Evolutionary conservation across 2,329 filamentous ascomycete species (phyloP).

Genomic region (Boeremia lycopersici): DNA sequence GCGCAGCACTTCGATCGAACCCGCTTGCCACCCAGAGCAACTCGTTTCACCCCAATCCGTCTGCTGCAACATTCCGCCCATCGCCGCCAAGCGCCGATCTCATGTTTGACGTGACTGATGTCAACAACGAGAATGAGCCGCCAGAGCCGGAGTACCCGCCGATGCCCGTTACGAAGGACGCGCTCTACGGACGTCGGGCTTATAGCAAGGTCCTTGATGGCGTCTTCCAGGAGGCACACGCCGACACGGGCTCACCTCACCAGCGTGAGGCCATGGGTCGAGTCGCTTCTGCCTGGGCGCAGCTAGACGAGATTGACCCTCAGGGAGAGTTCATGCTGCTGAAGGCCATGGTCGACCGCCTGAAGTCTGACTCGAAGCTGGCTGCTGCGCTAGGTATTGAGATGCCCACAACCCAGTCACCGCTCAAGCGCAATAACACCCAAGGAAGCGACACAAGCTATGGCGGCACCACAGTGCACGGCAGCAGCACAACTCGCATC

Average conservation of each 20-base stretch:
- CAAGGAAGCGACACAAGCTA: slow-evolving; percentile 41
- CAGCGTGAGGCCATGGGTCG: slow-evolving; percentile 85
- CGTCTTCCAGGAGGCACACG: slow-evolving; percentile 81
- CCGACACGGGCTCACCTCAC: slow-evolving; percentile 71
- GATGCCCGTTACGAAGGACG: slow-evolving; percentile 71
- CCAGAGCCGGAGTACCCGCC: slow-evolving; percentile 58
- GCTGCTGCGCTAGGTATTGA: slow-evolving; percentile 51
- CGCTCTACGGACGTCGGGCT: slow-evolving; percentile 77
- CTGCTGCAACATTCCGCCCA: slow-evolving; percentile 46
- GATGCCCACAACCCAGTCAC: slow-evolving; percentile 34
- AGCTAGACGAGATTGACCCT: slow-evolving; percentile 84
- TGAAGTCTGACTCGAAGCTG: slow-evolving; percentile 73
- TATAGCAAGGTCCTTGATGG: slow-evolving; percentile 84
- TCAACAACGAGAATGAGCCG: slow-evolving; percentile 68
- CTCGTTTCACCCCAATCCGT: slow-evolving; percentile 44
- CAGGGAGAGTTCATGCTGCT: slow-evolving; percentile 89
- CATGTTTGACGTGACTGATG: slow-evolving; percentile 65
- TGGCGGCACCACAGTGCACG: slow-evolving; percentile 43
- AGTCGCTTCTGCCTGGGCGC: slow-evolving; percentile 83
- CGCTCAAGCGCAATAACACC: slow-evolving; percentile 37
- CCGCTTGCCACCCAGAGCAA: slow-evolving; percentile 25
- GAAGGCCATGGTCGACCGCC: slow-evolving; percentile 74
- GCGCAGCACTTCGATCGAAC: slow-evolving; percentile 41
- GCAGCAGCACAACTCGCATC: slow-evolving; percentile 41
- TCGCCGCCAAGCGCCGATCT: slow-evolving; percentile 42